Percentiles rank a stretch among this genome's conserved stretches.
Evolutionary conservation across 2,329 filamentous ascomycete genomes (phyloP).

Genomic region (Didymella glomerata): DNA sequence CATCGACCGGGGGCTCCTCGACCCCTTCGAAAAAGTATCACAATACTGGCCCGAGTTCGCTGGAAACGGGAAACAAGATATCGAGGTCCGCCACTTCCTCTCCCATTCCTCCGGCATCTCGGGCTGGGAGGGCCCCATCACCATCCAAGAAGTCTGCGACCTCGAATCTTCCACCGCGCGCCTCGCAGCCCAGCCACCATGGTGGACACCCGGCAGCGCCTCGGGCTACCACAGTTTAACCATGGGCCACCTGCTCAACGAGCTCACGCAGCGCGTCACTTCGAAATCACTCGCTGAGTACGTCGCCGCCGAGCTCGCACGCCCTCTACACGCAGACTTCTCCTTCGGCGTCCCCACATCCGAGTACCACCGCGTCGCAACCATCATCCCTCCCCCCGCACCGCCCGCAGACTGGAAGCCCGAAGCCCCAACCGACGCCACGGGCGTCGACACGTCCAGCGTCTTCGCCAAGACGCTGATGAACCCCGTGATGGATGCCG

Average conservation of each 20-base stretch:
- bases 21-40: slow-evolving; percentile 27
- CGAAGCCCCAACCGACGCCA: background rate
- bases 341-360: slow-evolving; percentile 21
- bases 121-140: slow-evolving; percentile 22
- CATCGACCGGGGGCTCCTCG: slow-evolving; percentile 26
- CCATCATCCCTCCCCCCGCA: slow-evolving; percentile 25
- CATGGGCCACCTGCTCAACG: slow-evolving; percentile 29
- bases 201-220: slow-evolving; percentile 30
- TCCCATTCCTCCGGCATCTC: slow-evolving; percentile 27
- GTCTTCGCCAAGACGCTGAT: slow-evolving; percentile 14
- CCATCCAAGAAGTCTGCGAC: slow-evolving; percentile 19
- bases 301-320: slow-evolving; percentile 69
- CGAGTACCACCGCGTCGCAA: slow-evolving; percentile 22
- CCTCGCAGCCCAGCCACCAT: slow-evolving; percentile 24
- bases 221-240: slow-evolving; percentile 29
- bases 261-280: slow-evolving; percentile 21
- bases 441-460: slow-evolving; percentile 1
- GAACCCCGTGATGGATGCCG: slow-evolving; percentile 22
- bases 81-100: slow-evolving; percentile 29
- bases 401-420: background rate
- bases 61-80: slow-evolving; percentile 26
- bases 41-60: slow-evolving; percentile 36
- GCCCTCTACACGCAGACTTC: slow-evolving; percentile 57
- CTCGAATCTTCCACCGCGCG: slow-evolving; percentile 18
- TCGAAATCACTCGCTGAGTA: slow-evolving; percentile 19